These are phyloP conservation scores for Chloropicon primus DNA, from an alignment of 139 green algal genomes.

Conservation along the genomic window DNA sequence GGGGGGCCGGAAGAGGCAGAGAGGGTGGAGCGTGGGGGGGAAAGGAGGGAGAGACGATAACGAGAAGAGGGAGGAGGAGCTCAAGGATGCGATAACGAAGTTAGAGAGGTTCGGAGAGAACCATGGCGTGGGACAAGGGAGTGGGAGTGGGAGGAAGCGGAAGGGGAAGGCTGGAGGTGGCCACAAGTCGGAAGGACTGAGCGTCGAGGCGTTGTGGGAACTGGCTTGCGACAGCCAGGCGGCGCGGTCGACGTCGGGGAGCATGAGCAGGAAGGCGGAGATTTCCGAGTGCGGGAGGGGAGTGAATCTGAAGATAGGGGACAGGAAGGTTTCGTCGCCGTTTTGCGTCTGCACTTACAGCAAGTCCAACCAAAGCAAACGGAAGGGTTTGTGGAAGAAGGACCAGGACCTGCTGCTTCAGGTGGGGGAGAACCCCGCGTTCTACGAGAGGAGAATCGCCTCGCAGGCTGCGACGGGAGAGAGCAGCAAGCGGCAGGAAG, in stretches of 20 bases:
- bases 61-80: background rate
- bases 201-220: background rate
- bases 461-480: background rate
- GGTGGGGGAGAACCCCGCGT: conserved; percentile 20
- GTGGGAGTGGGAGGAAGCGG: background rate
- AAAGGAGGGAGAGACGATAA: background rate
- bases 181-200: background rate
- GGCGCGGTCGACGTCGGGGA: background rate
- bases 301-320: too few relatives aligned
- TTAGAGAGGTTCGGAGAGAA: background rate
- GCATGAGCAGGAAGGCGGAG: background rate
- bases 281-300: too few relatives aligned
- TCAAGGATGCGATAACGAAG: background rate
- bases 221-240: background rate
- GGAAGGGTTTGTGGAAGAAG: conserved; percentile 63
- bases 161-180: background rate
- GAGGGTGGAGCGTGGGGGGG: background rate
- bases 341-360: background rate
- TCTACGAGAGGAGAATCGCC: background rate
- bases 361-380: background rate
- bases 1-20: background rate
- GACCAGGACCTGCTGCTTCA: conserved; percentile 19
- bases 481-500: conserved; percentile 10
- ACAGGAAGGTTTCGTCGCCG: background rate
- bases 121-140: background rate